Base-by-base conservation (phyloP, 2,329 filamentous ascomycete genomes). In the Aspergillus awamori region DNA sequence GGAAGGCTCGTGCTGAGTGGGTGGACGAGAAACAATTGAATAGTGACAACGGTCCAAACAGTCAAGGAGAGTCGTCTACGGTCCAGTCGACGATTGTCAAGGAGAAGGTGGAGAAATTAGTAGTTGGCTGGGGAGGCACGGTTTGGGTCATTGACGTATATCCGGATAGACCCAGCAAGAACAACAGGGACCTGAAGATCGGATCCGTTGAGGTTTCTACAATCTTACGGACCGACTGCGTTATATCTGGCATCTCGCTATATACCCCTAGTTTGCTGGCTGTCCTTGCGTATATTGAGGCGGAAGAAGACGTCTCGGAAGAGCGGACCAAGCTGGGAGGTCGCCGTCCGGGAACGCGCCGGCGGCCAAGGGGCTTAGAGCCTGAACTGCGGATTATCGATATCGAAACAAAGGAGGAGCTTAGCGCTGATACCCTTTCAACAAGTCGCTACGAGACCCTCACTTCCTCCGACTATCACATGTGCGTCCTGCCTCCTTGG, bases 61-160 rank as follows among this genome's bases (percentile, higher is more conserved):
- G 62, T 20, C 77, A 70, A 8, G 83, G 86, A 66, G 77, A 80
- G 48, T 75, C 79, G n/a, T 67, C 67, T 20, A 65, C 64, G 11
- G 53, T 65, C 39, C 78, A 79, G 55, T 77, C 73, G 41, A 82
- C 77, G 52, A 80, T 80, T 64, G 77, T 72, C 60, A 62, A 65
- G 43, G 71, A 77, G 10, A 83, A 69, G 43, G 43, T 70, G 17
- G 94, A 98, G 76, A 91, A 94, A 69, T 81, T 98, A 20, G 81
- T 99, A 7, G 90, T 99, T 24, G 95, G 95, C 8, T 99, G 96
- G 95, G 95, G 95, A 63, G 90, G 93, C 60, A 96, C 91, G 1
- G 92, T 97, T 58, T 99, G 95, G 95, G 89, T 99, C 55, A 89
- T 99, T 58, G 90, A 97, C 74, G 89, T 99, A 17, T 90, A 93